Base-by-base conservation (phyloP, 257 asterid genomes). In the Phtheirospermum japonicum region DNA sequence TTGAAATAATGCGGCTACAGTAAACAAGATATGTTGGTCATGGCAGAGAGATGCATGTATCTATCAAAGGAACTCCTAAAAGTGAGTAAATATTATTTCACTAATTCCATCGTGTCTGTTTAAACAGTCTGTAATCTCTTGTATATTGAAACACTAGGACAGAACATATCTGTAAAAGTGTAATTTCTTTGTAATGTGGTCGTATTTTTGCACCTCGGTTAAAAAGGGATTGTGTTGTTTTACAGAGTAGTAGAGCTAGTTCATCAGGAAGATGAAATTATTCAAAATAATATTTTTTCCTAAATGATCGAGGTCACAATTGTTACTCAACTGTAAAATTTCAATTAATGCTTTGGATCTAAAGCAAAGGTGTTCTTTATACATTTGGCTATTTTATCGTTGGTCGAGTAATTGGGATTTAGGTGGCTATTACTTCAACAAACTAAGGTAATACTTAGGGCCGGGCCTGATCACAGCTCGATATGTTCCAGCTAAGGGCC, bases 81-180 rank as follows among this genome's bases (percentile, higher is more conserved):
- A 68, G 77, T 74, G 46, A 31, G 74, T 62, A 33, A 58, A 33
- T 46, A 33, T 68, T 66, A 61, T 51, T 5, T 28, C 30, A 63
- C 63, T 63, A 62, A 31, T 59, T 31, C 58, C 26, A 2, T n/a
- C 79, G 23, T 26, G 32, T 39, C 48, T 65, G 9, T 73, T 36
- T 16, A 53, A 28, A 3, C 9, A 63, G 60, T 16, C 50, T 18
- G 19, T 9, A 64, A 16, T 55, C 59, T 34, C 33, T 14, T 65
- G 61, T 61, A 55, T 45, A 56, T 33, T 30, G 69, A 31, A 64
- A 46, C 58, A 40, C 30, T 19, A 13, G 45, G 28, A 26, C 53
- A 59, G n/a, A n/a, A 9, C 51, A 17, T 55, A 40, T 40, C 6
- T 50, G 63, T 49, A 20, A 9, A 69, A 51, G 8, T 63, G 69